Base-by-base conservation (phyloP, 345 rosid genomes). In the Odontarrhena argentea region DNA sequence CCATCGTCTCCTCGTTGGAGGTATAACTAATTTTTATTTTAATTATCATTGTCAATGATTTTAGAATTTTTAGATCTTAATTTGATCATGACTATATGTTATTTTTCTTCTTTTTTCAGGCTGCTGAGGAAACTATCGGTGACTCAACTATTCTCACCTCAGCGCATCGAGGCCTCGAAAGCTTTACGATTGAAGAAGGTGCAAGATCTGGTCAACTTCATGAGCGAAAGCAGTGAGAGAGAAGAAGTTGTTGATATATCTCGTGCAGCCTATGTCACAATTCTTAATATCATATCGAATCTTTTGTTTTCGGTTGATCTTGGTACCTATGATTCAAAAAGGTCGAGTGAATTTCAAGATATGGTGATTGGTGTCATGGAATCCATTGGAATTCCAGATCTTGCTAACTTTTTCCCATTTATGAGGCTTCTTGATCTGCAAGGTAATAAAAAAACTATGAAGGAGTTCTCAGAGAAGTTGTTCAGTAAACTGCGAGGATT, bases 211-310 rank as follows among this genome's bases (percentile, higher is more conserved):
- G 38, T 69, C 35, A 60, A 4, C 15, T 60, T 51, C 53, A 7
- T 69, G 26, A 35, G 36, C 43, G 67, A 69, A 42, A 12, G 74
- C 37, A 50, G 45, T 8, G 15, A 69, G 28, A 69, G 46, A n/a
- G 60, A 43, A 50, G 74, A 69, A 42, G 53, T 37, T 15, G 67
- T 60, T 22, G n/a, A 59, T 55, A 71, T 71, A 1, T 47, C 76
- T 47, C 65, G 52, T 38, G 59, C 70, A 54, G 38, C 76, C 2
- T 71, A 55, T 44, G 42, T 8, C 22, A 47, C 76, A 47, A 2
- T 1, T 38, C 59, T 71, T 18, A 71, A 71, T 46, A 71, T 63
- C 58, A 22, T 71, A 40, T 71, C 76, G 1, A 71, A 71, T 48
- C 40, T 56, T 28, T 10, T 71, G 50, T 63, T 71, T 32, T 55